phyloP scores from a whole-genome alignment of 1,139 yeast species.

The Candida mesenterica region DNA sequence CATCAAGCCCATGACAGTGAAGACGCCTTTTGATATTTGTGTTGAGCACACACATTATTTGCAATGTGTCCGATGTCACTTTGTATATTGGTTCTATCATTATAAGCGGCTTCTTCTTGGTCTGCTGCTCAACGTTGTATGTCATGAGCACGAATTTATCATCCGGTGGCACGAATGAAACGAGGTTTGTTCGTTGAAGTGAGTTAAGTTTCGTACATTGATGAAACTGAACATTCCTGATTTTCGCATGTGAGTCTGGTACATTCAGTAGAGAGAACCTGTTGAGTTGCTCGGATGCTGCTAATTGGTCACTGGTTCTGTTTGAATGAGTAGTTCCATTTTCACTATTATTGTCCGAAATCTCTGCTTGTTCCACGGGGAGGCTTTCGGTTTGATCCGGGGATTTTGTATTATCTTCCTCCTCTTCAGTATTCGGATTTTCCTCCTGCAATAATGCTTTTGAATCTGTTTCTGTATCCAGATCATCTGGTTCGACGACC shows the following conservation, averaged over 20 bases:
- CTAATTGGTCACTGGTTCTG: background rate
- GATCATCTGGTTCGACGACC: constrained; percentile 18
- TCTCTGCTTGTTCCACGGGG: background rate
- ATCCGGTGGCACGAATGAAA: constrained; percentile 48
- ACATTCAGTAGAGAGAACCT: background rate
- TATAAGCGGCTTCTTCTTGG: constrained; percentile 35
- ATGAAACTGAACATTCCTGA: constrained; percentile 45
- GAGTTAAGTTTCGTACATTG: constrained; percentile 45
- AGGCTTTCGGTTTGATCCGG: background rate
- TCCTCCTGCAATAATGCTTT: constrained; percentile 8
- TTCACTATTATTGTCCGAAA: background rate
- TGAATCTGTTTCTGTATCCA: background rate
- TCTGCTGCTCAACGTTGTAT: constrained; percentile 42
- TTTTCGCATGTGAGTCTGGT: constrained; percentile 7
- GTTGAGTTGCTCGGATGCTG: too few relatives aligned
- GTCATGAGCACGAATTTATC: constrained; percentile 42
- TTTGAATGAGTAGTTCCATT: background rate
- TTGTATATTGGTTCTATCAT: constrained; percentile 38
- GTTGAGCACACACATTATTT: constrained; percentile 34
- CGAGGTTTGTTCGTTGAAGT: constrained; percentile 37
- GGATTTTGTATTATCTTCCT: too few relatives aligned
- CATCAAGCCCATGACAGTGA: constrained; percentile 31
- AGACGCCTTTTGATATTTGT: constrained; percentile 36
- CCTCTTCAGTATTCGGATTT: too few relatives aligned
- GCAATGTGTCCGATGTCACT: constrained; percentile 26